Conservation (phyloP, 2,329 filamentous ascomycete genomes). For the Cercospora beticola region DNA sequence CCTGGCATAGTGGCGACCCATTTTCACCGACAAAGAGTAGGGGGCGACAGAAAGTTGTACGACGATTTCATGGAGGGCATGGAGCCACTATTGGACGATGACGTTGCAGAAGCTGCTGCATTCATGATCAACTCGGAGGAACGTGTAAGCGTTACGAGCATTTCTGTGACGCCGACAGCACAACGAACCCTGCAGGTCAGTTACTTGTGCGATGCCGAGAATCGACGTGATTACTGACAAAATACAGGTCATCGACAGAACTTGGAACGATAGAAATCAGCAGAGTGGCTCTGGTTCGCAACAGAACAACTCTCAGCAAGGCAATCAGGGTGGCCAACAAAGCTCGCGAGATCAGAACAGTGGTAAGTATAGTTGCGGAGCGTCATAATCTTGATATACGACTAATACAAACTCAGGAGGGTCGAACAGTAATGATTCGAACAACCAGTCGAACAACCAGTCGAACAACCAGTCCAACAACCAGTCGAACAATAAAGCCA, state of each 20-base stretch:
- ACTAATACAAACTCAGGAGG: background rate
- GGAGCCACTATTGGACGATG: slow-evolving; percentile 45
- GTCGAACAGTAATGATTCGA: no score
- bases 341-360: background rate
- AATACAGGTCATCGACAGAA: slow-evolving; percentile 7
- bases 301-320: background rate
- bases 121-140: slow-evolving; percentile 47
- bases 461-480: background rate
- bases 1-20: slow-evolving; percentile 52
- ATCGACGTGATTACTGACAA: background rate
- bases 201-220: background rate
- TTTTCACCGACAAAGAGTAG: slow-evolving; percentile 50
- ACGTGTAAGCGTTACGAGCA: slow-evolving; percentile 47
- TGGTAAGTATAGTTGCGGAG: background rate
- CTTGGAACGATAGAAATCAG: slow-evolving; percentile 9
- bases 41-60: slow-evolving; percentile 45
- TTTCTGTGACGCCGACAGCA: slow-evolving; percentile 50
- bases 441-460: background rate
- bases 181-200: slow-evolving; percentile 40
- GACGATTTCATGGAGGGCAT: slow-evolving; percentile 49
- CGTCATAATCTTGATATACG: background rate
- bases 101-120: slow-evolving; percentile 46
- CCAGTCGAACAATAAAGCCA: background rate
- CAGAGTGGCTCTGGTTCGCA: background rate
- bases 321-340: background rate